Evolutionary conservation across 495 filamentous ascomycete genomes (phyloP).

Genomic region (Durotheca rogersii): DNA sequence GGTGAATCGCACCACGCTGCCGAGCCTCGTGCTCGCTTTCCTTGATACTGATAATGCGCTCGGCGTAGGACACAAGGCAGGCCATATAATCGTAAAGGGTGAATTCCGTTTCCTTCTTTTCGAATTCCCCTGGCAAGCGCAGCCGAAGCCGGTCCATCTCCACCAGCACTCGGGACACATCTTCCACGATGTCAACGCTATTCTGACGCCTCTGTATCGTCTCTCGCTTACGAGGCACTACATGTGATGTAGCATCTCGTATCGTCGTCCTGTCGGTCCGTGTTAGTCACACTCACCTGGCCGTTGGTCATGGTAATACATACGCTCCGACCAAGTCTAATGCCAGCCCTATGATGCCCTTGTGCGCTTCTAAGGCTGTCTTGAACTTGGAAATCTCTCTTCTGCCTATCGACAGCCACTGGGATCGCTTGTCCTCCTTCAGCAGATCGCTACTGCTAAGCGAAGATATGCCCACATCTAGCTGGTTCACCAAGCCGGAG

Average conservation of each 20-base stretch:
- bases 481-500: conserved; percentile 37
- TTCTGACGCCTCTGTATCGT: conserved; percentile 29
- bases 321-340: conserved; percentile 46
- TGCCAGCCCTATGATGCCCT: conserved; percentile 41
- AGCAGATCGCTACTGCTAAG: conserved; percentile 35
- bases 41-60: conserved; percentile 23
- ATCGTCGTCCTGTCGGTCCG: conserved; percentile 27
- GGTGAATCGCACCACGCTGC: conserved; percentile 18
- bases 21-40: conserved; percentile 26
- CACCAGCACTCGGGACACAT: conserved; percentile 32
- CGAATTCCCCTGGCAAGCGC: conserved; percentile 36
- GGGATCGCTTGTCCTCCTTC: conserved; percentile 41
- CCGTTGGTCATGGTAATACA: conserved; percentile 13
- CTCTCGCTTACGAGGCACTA: conserved; percentile 21
- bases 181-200: conserved; percentile 27
- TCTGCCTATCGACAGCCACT: conserved; percentile 41
- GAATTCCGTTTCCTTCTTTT: conserved; percentile 35
- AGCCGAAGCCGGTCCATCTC: conserved; percentile 33
- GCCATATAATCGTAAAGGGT: conserved; percentile 41
- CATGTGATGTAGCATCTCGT: conserved; percentile 25
- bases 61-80: conserved; percentile 34
- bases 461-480: conserved; percentile 37
- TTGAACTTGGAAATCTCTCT: conserved; percentile 39
- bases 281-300: conserved; percentile 8
- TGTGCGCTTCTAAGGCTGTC: conserved; percentile 42